Conservation (phyloP, 1,139 yeast species). For the Suhomyces bribrorum region DNA sequence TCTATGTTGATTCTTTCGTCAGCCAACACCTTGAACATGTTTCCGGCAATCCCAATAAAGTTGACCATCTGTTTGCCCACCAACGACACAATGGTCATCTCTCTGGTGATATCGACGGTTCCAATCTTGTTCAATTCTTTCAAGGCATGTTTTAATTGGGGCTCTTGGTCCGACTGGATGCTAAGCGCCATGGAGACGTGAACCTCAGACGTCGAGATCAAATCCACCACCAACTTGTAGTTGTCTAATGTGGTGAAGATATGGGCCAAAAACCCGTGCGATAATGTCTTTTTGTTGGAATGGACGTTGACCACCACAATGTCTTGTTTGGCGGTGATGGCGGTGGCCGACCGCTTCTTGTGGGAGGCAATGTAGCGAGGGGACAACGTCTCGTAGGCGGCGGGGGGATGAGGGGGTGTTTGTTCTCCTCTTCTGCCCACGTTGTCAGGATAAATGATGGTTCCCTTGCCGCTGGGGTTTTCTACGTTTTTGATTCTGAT, state of each 20-base stretch:
- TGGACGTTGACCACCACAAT: constrained; percentile 91
- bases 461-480: constrained; percentile 88
- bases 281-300: constrained; percentile 86
- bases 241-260: constrained; percentile 85
- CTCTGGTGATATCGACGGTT: constrained; percentile 80
- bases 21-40: constrained; percentile 93
- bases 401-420: constrained; percentile 96
- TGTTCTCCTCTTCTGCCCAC: constrained; percentile 79
- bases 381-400: constrained; percentile 59
- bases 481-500: constrained; percentile 94
- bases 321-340: constrained; percentile 92
- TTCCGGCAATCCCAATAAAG: constrained; percentile 94
- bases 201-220: constrained; percentile 95
- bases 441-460: constrained; percentile 90
- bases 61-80: constrained; percentile 98
- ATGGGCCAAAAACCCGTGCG: constrained; percentile 93
- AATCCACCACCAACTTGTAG: constrained; percentile 85
- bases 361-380: constrained; percentile 46
- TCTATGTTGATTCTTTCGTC: constrained; percentile 91
- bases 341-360: constrained; percentile 84
- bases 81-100: constrained; percentile 86
- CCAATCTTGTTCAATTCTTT: constrained; percentile 80
- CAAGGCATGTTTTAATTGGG: constrained; percentile 65
- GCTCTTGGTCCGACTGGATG: constrained; percentile 63
- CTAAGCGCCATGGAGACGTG: constrained; percentile 98